Base-by-base conservation (phyloP, 192 early-diverging fungal genomes). In the Cetraspora pellucida region DNA sequence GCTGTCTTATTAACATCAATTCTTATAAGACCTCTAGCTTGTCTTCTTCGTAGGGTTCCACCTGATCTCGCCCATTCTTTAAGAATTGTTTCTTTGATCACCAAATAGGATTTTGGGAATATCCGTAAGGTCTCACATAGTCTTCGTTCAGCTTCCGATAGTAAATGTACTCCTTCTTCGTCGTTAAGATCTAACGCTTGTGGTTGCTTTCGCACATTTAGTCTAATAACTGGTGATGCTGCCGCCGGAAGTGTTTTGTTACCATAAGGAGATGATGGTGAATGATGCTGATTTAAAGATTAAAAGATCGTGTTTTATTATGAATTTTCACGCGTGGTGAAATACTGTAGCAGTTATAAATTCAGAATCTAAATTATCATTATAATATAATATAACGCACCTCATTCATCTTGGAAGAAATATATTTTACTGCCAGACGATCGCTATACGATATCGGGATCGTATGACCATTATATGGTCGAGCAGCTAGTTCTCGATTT, bases 1-100 rank as follows among this genome's bases (percentile, higher is more conserved):
- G 87, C 87, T 3, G 95, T 93, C 80, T 95, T 98, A 84, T 92
- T 91, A 5, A 91, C 92, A 81, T 99, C 97, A 72, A 98, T 96
- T 82, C 93, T 94, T 83, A 96, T 91, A 70, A 99, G 78, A 59
- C 92, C 87, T n/a, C 94, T 83, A 2, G 93, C 93, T 72, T 92
- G 89, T 59, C 92, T 87, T 60, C 93, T 86, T 63, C 88, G 86
- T 74, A 99, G 83, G 5, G 61, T 70, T 10, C 95, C 95, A 10
- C 82, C 85, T 10, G 81, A 78, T 23, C 87, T 89, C 8, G 91
- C 93, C 78, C 94, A 95, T 75, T 96, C 94, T 30, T 90, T 87
- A 46, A 99, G 82, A 59, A 97, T 85, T 7, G 92, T 90, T 57
- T 97, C 96, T 81, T 99, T 99, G 83, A 96, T 95, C 30, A 91